A percentile compares a stretch with the other conserved stretches of the same genome.
These are phyloP conservation scores for Curvularia sp. DNA, from an alignment of 2,329 filamentous ascomycete species.

Conservation along the genomic window DNA sequence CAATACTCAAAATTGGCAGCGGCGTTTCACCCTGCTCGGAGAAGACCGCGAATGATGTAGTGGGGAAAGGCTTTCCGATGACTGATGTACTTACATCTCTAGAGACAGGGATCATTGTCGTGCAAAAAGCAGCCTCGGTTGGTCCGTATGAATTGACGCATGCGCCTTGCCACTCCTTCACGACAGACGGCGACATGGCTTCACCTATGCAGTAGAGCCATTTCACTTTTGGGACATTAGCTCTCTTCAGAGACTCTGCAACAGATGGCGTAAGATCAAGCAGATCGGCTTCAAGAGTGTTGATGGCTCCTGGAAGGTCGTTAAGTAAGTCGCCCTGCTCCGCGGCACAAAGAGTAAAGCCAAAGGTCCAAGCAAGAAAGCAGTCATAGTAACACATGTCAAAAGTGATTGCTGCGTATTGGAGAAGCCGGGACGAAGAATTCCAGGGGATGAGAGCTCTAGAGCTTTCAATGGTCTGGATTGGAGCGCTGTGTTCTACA, in stretches of 20 bases:
- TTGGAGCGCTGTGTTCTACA: slow-evolving; percentile 52
- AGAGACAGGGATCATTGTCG: slow-evolving; percentile 51
- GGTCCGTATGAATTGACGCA: slow-evolving; percentile 57
- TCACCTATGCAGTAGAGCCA: slow-evolving; percentile 57
- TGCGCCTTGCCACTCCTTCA: slow-evolving; percentile 48
- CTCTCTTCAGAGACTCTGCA: slow-evolving; percentile 45
- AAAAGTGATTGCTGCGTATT: slow-evolving; percentile 55
- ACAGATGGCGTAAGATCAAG: slow-evolving; percentile 56
- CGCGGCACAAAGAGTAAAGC: slow-evolving; percentile 54
- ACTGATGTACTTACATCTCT: slow-evolving; percentile 45
- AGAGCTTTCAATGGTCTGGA: slow-evolving; percentile 53
- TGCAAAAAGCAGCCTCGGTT: slow-evolving; percentile 55
- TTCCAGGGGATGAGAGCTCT: slow-evolving; percentile 51
- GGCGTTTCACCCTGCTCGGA: slow-evolving; percentile 38
- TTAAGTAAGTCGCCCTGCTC: slow-evolving; percentile 51
- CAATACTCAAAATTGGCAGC: slow-evolving; percentile 51
- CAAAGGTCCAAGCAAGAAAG: slow-evolving; percentile 55
- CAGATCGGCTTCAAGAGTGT: slow-evolving; percentile 46
- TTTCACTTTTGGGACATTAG: slow-evolving; percentile 48
- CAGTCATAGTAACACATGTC: slow-evolving; percentile 60
- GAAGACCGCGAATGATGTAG: slow-evolving; percentile 52
- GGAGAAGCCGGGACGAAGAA: slow-evolving; percentile 48
- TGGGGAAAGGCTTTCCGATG: slow-evolving; percentile 54
- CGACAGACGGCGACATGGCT: slow-evolving; percentile 51
- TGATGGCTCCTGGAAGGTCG: slow-evolving; percentile 47